Conservation (phyloP, 2,329 filamentous ascomycete genomes). For the Bertia moriformis region DNA sequence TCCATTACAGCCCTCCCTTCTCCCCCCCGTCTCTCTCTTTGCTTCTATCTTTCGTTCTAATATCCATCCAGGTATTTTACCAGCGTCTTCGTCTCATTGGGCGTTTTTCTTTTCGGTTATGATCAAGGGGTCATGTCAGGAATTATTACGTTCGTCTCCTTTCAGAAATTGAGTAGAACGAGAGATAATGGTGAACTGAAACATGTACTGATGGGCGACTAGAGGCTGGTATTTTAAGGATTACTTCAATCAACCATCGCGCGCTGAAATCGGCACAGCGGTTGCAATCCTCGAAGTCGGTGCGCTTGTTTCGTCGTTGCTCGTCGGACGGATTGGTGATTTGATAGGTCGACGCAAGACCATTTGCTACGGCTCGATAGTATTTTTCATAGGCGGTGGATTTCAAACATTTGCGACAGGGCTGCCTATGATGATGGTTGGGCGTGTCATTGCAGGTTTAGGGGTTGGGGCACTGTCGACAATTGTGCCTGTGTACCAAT, state of each 20-base stretch:
- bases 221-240: slow-evolving; percentile 58
- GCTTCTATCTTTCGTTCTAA: slow-evolving; percentile 8
- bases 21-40: slow-evolving; percentile 1
- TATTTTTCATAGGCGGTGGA: slow-evolving; percentile 49
- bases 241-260: slow-evolving; percentile 57
- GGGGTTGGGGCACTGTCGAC: slow-evolving; percentile 52
- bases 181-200: not conserved
- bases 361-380: slow-evolving; percentile 55
- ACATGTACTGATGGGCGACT: too few species aligned
- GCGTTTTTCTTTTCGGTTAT: slow-evolving; percentile 80
- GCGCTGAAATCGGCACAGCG: slow-evolving; percentile 59
- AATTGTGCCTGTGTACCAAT: slow-evolving; percentile 56
- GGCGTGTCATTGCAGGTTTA: slow-evolving; percentile 47
- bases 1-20: slow-evolving; percentile 9
- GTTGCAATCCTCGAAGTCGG: slow-evolving; percentile 62
- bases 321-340: slow-evolving; percentile 58
- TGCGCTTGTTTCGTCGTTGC: slow-evolving; percentile 53
- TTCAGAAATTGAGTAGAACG: too few species aligned
- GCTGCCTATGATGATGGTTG: slow-evolving; percentile 53
- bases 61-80: slow-evolving; percentile 64
- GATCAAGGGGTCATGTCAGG: slow-evolving; percentile 81
- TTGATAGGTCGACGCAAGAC: slow-evolving; percentile 54
- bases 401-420: slow-evolving; percentile 51
- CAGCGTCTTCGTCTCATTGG: slow-evolving; percentile 75
- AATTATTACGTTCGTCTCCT: slow-evolving; percentile 41